Base-by-base conservation (phyloP, 2,329 filamentous ascomycete species). In the Elsinoe batatas region DNA sequence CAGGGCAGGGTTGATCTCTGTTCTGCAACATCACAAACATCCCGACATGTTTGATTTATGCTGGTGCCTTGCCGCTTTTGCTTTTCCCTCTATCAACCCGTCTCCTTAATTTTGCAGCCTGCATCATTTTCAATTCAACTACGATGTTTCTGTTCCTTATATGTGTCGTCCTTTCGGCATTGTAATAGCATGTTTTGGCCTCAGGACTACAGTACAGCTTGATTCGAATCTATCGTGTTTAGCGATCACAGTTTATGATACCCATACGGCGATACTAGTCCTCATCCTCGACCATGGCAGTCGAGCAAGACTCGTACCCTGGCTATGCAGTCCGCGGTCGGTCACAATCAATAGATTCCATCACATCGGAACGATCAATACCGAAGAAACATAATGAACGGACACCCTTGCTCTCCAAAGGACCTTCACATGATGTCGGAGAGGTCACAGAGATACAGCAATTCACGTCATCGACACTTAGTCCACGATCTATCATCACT, bases 401-500 rank as follows among this genome's bases (percentile, higher is more conserved):
- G 15, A 50, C 54, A 17, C 54, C 54, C 15, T 35, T 56, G 6
- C 44, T 56, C 1, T 15, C 18, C 37, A 50, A 30, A 17, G 1
- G 26, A 17, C 37, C 54, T 1, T 47, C 54, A n/a, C 54, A 46
- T 2, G 18, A 18, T 22, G 12, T 49, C 7, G 54, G 54, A 11
- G 30, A 49, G 33, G 44, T 56, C n/a, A 20, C 37, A 18, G 54
- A 56, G 11, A 12, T 35, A 15, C 40, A n/a, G 13, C 22, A 13
- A 11, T n/a, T 13, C 6, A 22, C 30, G 3, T 7, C 17, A 12
- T 55, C 49, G 13, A 30, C 32, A 50, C 26, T 30, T 1, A 20
- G 36, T 17, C 50, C 51, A 20, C 51, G 38, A 11, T 35, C 54
- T 20, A 60, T 67, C n/a, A 57, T 62, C 10, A 43, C 61, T 18